Conservation (phyloP, 495 filamentous ascomycete species). For the Neurospora cerealis region DNA sequence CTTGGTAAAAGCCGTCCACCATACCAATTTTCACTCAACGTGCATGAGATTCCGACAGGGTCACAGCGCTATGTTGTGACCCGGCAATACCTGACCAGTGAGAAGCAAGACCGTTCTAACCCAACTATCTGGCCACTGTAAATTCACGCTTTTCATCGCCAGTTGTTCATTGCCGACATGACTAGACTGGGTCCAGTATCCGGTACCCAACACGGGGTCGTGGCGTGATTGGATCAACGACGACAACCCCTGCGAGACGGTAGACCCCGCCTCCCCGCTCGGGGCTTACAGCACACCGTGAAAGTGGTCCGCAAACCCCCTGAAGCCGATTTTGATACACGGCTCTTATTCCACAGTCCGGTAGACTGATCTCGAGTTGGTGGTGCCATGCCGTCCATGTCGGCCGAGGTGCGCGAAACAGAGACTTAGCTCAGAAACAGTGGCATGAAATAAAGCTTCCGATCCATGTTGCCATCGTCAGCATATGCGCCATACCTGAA, state of each 20-base stretch:
- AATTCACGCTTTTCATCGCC: neutral
- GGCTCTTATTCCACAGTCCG: neutral
- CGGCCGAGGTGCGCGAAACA: neutral
- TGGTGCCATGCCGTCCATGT: neutral
- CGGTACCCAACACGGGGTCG: neutral
- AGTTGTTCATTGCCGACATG: neutral
- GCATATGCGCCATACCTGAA: neutral
- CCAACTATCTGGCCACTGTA: neutral
- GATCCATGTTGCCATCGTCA: neutral
- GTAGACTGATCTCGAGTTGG: neutral
- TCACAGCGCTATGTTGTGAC: neutral
- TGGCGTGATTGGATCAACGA: neutral
- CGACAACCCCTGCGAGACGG: neutral
- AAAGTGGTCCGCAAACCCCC: neutral
- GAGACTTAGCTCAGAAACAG: neutral
- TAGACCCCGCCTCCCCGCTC: neutral
- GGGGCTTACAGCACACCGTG: neutral
- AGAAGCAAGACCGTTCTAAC: neutral
- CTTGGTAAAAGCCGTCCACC: neutral
- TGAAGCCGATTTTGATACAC: neutral
- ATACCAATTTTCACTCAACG: neutral
- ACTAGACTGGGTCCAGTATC: neutral
- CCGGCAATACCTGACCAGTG: neutral
- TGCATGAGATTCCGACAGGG: neutral
- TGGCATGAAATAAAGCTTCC: neutral